Evolutionary conservation across 2,329 filamentous ascomycete species (phyloP).

Genomic region (Penicillium sp.): DNA sequence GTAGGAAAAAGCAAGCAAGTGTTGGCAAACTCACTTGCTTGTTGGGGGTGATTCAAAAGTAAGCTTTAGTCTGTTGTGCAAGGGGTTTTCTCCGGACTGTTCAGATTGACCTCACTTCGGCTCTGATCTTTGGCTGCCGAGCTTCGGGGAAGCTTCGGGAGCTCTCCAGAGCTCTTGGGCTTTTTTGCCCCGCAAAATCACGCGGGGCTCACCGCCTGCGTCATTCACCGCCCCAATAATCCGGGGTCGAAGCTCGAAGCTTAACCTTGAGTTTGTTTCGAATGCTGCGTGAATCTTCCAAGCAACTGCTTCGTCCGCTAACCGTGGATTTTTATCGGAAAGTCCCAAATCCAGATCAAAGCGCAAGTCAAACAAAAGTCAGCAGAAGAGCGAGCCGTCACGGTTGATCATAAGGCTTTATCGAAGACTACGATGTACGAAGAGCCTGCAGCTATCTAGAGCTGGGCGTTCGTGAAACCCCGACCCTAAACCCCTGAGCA

Average conservation of each 20-base stretch:
- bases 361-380: neutral
- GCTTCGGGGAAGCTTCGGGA: conserved; percentile 1
- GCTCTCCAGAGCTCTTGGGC: neutral
- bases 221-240: conserved; percentile 9
- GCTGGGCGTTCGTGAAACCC: neutral
- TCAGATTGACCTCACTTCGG: neutral
- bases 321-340: neutral
- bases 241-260: conserved; percentile 8
- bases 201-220: conserved; percentile 7
- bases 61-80: neutral
- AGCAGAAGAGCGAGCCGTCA: neutral
- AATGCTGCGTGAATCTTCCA: neutral
- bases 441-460: neutral
- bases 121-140: neutral
- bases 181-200: conserved; percentile 9
- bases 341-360: fast-evolving
- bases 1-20: neutral
- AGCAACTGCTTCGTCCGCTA: too few species aligned
- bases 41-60: neutral
- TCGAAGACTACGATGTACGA: neutral
- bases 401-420: neutral
- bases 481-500: neutral
- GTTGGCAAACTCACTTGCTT: neutral
- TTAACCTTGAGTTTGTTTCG: conserved; percentile 4
- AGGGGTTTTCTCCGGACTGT: neutral